Conservation (phyloP, 176 grass and related monocot genomes). For the Panicum miliaceum region DNA sequence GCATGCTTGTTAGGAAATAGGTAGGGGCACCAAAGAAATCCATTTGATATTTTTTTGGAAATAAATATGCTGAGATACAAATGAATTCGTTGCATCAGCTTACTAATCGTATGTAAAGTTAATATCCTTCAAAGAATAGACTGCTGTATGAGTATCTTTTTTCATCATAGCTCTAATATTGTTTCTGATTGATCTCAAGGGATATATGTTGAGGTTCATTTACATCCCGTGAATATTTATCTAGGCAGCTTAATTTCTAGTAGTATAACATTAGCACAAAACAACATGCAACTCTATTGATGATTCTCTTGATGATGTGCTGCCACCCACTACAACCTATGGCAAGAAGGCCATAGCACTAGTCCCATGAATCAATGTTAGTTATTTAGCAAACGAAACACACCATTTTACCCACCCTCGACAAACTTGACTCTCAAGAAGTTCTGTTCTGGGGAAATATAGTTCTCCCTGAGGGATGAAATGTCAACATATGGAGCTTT, state of each 20-base stretch:
- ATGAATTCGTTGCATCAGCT: background rate
- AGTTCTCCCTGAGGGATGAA: constrained; percentile 88
- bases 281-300: background rate
- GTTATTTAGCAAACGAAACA: background rate
- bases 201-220: background rate
- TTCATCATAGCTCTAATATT: background rate
- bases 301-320: background rate
- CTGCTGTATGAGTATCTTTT: background rate
- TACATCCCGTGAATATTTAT: background rate
- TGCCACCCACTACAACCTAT: background rate
- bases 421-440: constrained; percentile 66
- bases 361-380: background rate
- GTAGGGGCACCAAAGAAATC: background rate
- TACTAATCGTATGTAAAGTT: background rate
- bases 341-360: background rate
- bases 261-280: background rate
- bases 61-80: background rate
- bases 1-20: background rate
- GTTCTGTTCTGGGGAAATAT: constrained; percentile 88
- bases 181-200: background rate
- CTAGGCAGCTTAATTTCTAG: background rate
- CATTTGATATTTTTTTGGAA: background rate
- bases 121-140: background rate
- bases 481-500: constrained; percentile 84
- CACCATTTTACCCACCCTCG: background rate